Percentiles rank a stretch among this genome's conserved stretches.
phyloP scores from a whole-genome alignment of 345 rosid genomes.

The Pistacia vera region DNA sequence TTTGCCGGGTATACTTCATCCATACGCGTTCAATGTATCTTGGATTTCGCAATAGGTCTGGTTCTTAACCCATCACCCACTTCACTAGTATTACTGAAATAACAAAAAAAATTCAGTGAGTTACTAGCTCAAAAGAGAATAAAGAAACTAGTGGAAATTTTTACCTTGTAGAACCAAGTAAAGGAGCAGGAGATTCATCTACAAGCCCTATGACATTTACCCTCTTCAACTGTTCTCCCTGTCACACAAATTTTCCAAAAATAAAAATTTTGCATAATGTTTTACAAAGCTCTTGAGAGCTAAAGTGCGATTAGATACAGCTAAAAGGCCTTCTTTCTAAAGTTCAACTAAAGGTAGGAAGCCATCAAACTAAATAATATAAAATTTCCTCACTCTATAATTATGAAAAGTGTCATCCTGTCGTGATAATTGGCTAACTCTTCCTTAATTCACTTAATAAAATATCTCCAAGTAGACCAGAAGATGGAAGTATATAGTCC shows the following conservation, averaged over 20 bases:
- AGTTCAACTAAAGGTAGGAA: no score
- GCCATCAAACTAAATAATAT: no score
- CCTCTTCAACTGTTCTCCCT: constrained; percentile 88
- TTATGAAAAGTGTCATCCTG: no score
- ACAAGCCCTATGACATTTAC: constrained; percentile 47
- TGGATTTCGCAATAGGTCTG: constrained; percentile 51
- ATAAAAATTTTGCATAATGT: neutral
- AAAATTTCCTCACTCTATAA: no score
- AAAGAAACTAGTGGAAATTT: neutral
- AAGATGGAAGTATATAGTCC: no score
- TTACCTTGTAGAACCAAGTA: constrained; percentile 49
- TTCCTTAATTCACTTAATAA: no score
- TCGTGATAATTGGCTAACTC: no score
- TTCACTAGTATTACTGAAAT: constrained; percentile 26
- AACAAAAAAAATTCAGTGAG: constrained; percentile 14
- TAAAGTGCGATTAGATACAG: neutral
- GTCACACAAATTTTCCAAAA: constrained; percentile 16
- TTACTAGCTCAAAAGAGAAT: neutral
- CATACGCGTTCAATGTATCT: constrained; percentile 73
- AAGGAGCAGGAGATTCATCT: constrained; percentile 48
- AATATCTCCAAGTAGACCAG: no score
- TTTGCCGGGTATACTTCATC: constrained; percentile 76
- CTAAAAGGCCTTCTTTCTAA: neutral
- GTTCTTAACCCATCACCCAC: constrained; percentile 51
- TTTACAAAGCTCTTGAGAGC: neutral